Evolutionary conservation across 257 asterid species (phyloP), one percentile per base, ranked within the genome.

Genomic region (Buddleja alternifolia): DNA sequence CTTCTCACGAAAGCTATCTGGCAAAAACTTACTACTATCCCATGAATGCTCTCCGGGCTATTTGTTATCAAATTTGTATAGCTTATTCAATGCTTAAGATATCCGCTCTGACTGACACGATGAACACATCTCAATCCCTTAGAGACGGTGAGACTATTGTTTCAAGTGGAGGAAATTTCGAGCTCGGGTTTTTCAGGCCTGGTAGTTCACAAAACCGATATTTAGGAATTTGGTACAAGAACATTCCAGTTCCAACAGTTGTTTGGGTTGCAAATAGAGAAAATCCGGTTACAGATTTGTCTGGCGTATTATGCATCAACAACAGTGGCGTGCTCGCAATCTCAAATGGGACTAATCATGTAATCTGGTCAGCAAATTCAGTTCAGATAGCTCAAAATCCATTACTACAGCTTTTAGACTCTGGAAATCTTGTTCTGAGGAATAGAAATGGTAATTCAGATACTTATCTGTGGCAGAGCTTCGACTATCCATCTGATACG

Each of bases 181-280:
- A 75, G 63, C 71, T 75, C 10, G 82, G 84, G 8, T 73, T 82
- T 72, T 82, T 75, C 63, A 67, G 79, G 67, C 83, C 76, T 11
- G 78, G 82, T 29, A 40, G 44, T 67, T 71, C 79, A 19, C 41
- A 25, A 25, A 17, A 42, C 21, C 69, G 79, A 46, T 74, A 77
- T 66, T 50, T 78, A 44, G 81, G 83, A 45, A 80, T 82, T 57
- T 73, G 84, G 84, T 82, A 75, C 73, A 76, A 76, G 66, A 82
- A 82, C 50, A 66, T 82, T n/a, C 73, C 84, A 0, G 56, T 72
- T 52, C 70, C 45, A 70, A 82, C 83, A 14, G 66, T 75, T n/a
- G 80, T 78, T 48, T 82, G 82, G 82, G 80, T 82, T 66, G 82
- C 86, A 36, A 78, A 82, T 57, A 60, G 79, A 52, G 47, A 5